phyloP scores from a whole-genome alignment of 441 rosid species.

The Mallotus japonicus region DNA sequence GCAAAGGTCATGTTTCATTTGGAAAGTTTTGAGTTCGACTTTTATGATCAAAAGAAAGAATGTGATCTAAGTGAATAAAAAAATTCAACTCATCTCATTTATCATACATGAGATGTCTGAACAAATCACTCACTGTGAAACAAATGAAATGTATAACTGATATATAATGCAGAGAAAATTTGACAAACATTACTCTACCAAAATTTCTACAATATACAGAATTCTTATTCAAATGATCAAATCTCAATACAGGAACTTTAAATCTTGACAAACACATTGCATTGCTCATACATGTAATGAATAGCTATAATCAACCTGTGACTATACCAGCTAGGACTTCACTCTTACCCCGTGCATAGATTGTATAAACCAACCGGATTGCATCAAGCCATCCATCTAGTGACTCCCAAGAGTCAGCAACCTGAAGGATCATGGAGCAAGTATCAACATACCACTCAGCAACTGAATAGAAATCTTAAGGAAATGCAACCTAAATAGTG shows the following conservation, averaged over 20 bases:
- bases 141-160: conserved; percentile 11
- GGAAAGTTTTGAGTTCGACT: background rate
- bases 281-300: background rate
- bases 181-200: conserved; percentile 8
- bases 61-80: background rate
- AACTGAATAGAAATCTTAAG: background rate
- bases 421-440: conserved; percentile 41
- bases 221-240: conserved; percentile 19
- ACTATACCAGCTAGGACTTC: conserved; percentile 90
- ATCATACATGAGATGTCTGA: background rate
- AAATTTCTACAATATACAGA: conserved; percentile 26
- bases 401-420: conserved; percentile 96
- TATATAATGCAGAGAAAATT: conserved; percentile 12
- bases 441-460: background rate
- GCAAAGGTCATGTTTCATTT: background rate
- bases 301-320: conserved; percentile 46
- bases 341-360: conserved; percentile 82
- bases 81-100: background rate
- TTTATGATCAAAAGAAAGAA: background rate
- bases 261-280: conserved; percentile 15
- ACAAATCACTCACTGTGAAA: background rate
- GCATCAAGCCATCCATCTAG: conserved; percentile 99
- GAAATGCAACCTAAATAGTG: background rate
- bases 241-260: conserved; percentile 19
- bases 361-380: conserved; percentile 80